Evolutionary conservation across 306 rosid species (phyloP).

Genomic region (Rubus parviflorus): DNA sequence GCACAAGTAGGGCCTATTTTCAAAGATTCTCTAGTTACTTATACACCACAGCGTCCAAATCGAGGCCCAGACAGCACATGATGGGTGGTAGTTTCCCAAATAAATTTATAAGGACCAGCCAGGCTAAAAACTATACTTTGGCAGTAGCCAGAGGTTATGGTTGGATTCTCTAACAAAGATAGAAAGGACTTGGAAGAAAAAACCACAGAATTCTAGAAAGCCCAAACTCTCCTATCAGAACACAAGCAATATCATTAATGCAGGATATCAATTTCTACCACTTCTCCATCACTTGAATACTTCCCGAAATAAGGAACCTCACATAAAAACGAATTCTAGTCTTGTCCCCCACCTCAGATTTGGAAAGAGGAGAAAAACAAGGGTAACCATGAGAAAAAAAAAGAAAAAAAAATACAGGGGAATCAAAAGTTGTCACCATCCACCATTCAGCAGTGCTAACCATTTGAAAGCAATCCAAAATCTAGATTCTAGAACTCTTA

Average conservation of each 20-base stretch:
- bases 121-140: not conserved
- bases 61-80: not conserved
- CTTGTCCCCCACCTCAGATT: not conserved
- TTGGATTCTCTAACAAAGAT: not conserved
- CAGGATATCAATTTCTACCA: not conserved
- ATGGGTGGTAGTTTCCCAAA: not conserved
- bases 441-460: not conserved
- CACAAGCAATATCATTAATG: not conserved
- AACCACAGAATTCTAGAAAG: not conserved
- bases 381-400: not conserved
- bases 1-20: not conserved
- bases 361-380: not conserved
- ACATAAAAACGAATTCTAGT: not conserved
- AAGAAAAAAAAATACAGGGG: not conserved
- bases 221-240: not conserved
- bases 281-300: not conserved
- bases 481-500: not conserved
- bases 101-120: not conserved
- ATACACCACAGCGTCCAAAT: not conserved
- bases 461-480: not conserved
- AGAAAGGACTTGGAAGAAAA: not conserved
- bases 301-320: not conserved
- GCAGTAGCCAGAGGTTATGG: not conserved
- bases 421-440: not conserved
- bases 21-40: not conserved